Conservation (phyloP, 805 yeast species). For the Yarrowia bubula region DNA sequence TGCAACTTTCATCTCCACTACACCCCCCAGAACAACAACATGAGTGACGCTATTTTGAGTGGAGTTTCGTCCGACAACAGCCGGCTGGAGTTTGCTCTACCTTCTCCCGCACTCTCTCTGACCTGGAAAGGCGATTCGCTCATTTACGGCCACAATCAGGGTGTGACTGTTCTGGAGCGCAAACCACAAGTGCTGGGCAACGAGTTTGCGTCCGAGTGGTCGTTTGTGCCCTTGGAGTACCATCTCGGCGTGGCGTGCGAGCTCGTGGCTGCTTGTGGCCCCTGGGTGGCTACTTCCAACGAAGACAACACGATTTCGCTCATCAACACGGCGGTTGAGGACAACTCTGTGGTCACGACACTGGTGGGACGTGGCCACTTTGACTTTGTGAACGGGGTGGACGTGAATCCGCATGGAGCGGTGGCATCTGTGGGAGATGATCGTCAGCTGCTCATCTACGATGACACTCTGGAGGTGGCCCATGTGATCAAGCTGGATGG, state of each 20-base stretch:
- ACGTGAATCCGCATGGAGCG: conserved; percentile 37
- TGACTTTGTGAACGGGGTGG: conserved; percentile 38
- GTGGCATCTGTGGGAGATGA: conserved; percentile 41
- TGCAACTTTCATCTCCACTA: background rate
- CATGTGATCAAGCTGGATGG: conserved; percentile 31
- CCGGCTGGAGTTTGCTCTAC: background rate
- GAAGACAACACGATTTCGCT: conserved; percentile 32
- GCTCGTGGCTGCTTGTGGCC: conserved; percentile 26
- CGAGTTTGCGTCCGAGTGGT: conserved; percentile 14
- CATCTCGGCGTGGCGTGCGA: conserved; percentile 31
- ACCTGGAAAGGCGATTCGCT: conserved; percentile 1
- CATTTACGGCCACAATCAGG: background rate
- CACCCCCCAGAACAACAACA: background rate
- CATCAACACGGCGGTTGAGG: conserved; percentile 19
- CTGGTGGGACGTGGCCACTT: conserved; percentile 31
- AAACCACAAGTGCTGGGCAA: background rate
- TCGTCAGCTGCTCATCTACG: conserved; percentile 34
- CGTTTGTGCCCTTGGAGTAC: background rate
- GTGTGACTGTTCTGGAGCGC: conserved; percentile 3
- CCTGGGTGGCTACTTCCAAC: conserved; percentile 32
- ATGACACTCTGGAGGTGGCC: background rate
- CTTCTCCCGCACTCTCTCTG: background rate
- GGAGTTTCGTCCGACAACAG: background rate
- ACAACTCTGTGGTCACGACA: conserved; percentile 11
- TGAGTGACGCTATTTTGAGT: background rate